A percentile compares a stretch with the other conserved stretches of the same genome.
phyloP scores from a whole-genome alignment of 768 basidiomycete species.

The Boletus pseudo-olivaceus region DNA sequence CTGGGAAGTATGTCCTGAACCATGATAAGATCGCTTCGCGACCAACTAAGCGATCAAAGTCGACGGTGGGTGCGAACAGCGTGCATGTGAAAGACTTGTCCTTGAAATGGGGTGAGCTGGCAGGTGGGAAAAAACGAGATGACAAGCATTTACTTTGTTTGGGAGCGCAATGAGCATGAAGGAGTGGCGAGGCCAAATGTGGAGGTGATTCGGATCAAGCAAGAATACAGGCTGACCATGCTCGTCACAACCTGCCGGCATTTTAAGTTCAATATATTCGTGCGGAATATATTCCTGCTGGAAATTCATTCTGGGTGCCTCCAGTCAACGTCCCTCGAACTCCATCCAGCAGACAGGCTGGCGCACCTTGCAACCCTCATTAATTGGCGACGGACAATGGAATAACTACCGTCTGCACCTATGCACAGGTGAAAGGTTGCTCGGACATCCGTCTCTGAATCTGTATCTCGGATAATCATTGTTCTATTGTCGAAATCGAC shows the following conservation, averaged over 20 bases:
- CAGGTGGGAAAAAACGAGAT: slow-evolving; percentile 26
- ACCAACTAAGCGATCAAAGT: slow-evolving; percentile 64
- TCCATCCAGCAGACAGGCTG: slow-evolving; percentile 7
- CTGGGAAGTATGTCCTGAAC: slow-evolving; percentile 84
- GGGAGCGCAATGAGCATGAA: slow-evolving; percentile 99
- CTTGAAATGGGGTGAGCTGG: slow-evolving; percentile 41
- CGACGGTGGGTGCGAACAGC: slow-evolving; percentile 80
- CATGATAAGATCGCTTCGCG: slow-evolving; percentile 59
- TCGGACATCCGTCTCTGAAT: slow-evolving; percentile 40
- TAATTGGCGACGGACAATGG: slow-evolving; percentile 86
- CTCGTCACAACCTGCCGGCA: slow-evolving; percentile 72
- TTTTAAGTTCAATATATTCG: slow-evolving; percentile 94
- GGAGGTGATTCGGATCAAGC: slow-evolving; percentile 93
- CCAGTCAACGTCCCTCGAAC: slow-evolving; percentile 14
- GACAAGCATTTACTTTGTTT: slow-evolving; percentile 68
- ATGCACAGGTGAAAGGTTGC: slow-evolving; percentile 76
- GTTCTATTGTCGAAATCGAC: slow-evolving; percentile 70
- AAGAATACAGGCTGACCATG: slow-evolving; percentile 66
- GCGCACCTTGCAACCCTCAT: slow-evolving; percentile 89
- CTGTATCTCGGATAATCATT: slow-evolving; percentile 49
- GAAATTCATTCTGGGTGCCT: slow-evolving; percentile 78
- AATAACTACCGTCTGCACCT: slow-evolving; percentile 94
- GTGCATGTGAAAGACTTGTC: slow-evolving; percentile 98
- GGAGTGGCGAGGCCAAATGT: slow-evolving; percentile 98
- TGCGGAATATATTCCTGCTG: slow-evolving; percentile 93